Conservation (phyloP, 805 yeast species). For the Candida cerambycidarum region DNA sequence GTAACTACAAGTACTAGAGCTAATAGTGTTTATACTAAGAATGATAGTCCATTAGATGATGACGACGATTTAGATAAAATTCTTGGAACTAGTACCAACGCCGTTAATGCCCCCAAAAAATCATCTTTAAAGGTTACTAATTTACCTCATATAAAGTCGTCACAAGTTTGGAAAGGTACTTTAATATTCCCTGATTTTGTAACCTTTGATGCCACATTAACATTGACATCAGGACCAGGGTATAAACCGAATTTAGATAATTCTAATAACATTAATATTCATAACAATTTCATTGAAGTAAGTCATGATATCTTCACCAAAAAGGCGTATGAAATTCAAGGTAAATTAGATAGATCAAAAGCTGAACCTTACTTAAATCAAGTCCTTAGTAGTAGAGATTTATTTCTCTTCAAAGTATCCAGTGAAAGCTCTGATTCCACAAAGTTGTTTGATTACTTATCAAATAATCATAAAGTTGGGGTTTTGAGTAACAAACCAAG, state of each 20-base stretch:
- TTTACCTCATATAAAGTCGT: neutral
- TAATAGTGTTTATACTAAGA: conserved; percentile 10
- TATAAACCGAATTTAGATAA: conserved; percentile 18
- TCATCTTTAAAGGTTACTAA: conserved; percentile 8
- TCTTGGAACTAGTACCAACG: conserved; percentile 25
- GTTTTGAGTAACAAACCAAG: conserved; percentile 52
- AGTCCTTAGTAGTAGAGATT: conserved; percentile 48
- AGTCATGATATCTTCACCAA: conserved; percentile 29
- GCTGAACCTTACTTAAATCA: conserved; percentile 60
- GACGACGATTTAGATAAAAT: conserved; percentile 38
- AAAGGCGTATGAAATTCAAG: conserved; percentile 50
- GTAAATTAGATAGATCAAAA: conserved; percentile 53
- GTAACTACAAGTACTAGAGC: conserved; percentile 12
- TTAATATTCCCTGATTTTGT: conserved; percentile 51
- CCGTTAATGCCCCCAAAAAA: conserved; percentile 12
- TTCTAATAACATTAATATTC: conserved; percentile 19
- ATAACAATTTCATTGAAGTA: conserved; percentile 26
- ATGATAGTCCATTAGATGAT: conserved; percentile 19
- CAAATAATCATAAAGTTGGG: conserved; percentile 51
- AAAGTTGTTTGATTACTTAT: conserved; percentile 45
- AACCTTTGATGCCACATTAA: conserved; percentile 37
- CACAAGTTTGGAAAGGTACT: conserved; percentile 47
- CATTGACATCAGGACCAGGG: conserved; percentile 36
- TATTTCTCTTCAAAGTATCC: conserved; percentile 49
- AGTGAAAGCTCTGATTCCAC: conserved; percentile 24